Percentiles rank a stretch among this genome's conserved stretches.
These are phyloP conservation scores for Eucalyptus cloeziana DNA, from an alignment of 345 rosid genomes.

Conservation along the genomic window DNA sequence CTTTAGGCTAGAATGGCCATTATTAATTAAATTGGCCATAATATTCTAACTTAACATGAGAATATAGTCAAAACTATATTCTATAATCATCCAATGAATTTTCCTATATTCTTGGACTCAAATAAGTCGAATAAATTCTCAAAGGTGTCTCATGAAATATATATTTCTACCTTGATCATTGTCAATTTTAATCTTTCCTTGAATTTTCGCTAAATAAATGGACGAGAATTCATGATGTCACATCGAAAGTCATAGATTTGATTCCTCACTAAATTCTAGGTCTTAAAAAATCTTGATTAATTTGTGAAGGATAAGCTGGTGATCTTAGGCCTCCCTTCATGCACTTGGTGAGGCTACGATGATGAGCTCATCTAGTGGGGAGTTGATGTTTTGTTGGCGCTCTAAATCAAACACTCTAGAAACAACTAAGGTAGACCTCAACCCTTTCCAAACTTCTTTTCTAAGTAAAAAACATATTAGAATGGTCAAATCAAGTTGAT, in stretches of 20 bases:
- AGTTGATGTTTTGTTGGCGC: not conserved
- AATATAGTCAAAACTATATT: too few species aligned
- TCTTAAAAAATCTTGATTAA: not conserved
- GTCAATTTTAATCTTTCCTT: too few species aligned
- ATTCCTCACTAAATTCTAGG: not conserved
- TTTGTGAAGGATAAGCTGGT: not conserved
- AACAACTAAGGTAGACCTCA: not conserved
- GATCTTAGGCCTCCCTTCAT: not conserved
- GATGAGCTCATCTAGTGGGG: not conserved
- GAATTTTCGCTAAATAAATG: too few species aligned
- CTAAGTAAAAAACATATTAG: not conserved
- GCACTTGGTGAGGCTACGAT: not conserved
- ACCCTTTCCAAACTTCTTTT: not conserved
- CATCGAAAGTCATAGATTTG: not conserved
- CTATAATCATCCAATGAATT: too few species aligned
- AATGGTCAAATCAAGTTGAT: not conserved
- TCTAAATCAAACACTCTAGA: not conserved
- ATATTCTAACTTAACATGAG: too few species aligned
- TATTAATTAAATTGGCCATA: too few species aligned
- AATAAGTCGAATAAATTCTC: too few species aligned
- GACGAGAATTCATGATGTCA: too few species aligned
- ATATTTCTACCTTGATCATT: too few species aligned
- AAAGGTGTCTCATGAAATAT: too few species aligned
- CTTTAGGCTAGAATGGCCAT: too few species aligned
- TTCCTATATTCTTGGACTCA: too few species aligned